Evolutionary conservation across 176 grass and related monocot species (phyloP).

Genomic region (Oryza rufipogon): DNA sequence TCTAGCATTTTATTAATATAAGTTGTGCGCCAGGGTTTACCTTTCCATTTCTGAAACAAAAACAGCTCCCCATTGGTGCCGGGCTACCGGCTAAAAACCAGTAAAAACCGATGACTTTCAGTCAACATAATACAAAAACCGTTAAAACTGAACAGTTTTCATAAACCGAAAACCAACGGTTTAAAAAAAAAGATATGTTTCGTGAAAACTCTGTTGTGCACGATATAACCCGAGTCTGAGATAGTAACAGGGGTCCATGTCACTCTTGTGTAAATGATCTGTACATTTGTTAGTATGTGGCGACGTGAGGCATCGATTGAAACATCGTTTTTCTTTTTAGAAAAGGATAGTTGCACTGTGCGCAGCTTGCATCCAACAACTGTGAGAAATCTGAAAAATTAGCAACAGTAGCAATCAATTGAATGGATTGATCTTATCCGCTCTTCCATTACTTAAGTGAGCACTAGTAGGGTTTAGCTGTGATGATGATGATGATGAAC

Average conservation of each 20-base stretch:
- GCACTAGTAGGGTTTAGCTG: constrained; percentile 27
- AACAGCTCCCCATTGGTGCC: too few species aligned
- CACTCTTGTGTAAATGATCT: neutral
- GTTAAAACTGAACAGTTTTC: too few species aligned
- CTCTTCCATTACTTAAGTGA: constrained; percentile 20
- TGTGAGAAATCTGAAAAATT: neutral
- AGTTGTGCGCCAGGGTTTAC: neutral
- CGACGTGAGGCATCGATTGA: neutral
- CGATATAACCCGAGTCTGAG: neutral
- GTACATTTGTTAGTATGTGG: neutral
- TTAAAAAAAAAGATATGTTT: too few species aligned
- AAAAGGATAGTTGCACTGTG: neutral
- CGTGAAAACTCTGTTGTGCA: neutral
- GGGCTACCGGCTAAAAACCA: too few species aligned
- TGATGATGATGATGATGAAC: neutral
- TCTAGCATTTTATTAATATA: neutral
- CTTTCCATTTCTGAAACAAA: too few species aligned
- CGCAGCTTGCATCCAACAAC: neutral
- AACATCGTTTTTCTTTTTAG: neutral
- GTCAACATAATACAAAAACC: too few species aligned
- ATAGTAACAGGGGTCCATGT: neutral
- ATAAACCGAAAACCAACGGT: too few species aligned
- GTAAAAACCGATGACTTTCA: too few species aligned
- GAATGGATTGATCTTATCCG: neutral
- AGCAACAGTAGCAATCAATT: constrained; percentile 11